Evolutionary conservation across 2,329 filamentous ascomycete species (phyloP).

Genomic region (Xylaria sp.): DNA sequence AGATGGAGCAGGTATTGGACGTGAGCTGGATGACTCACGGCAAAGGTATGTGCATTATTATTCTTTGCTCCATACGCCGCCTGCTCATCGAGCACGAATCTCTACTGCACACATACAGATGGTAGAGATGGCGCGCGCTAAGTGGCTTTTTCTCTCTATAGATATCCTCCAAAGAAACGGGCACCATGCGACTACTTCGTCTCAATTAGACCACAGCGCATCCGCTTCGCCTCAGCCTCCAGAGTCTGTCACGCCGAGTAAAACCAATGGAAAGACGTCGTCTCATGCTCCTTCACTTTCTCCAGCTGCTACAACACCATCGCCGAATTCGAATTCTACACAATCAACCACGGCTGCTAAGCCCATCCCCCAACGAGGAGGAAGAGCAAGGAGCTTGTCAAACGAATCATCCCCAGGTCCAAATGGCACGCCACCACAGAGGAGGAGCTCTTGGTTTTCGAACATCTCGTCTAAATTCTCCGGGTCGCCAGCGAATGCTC

Average conservation of each 20-base stretch:
- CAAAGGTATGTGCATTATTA: constrained; percentile 70
- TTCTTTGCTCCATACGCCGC: constrained; percentile 8
- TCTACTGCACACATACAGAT: constrained; percentile 3
- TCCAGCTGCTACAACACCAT: constrained; percentile 33
- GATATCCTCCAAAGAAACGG: constrained; percentile 44
- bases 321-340: constrained; percentile 35
- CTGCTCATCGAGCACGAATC: neutral
- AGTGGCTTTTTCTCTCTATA: constrained; percentile 34
- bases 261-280: constrained; percentile 44
- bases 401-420: constrained; percentile 46
- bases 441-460: constrained; percentile 89
- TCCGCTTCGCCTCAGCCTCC: constrained; percentile 37
- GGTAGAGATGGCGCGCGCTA: constrained; percentile 25
- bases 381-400: constrained; percentile 49
- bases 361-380: constrained; percentile 49
- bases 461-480: constrained; percentile 95
- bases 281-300: constrained; percentile 37
- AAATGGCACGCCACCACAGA: constrained; percentile 54
- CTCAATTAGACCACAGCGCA: constrained; percentile 40
- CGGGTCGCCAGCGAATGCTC: constrained; percentile 58
- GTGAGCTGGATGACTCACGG: constrained; percentile 91
- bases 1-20: constrained; percentile 85
- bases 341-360: constrained; percentile 41
- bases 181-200: constrained; percentile 41
- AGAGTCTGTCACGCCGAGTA: constrained; percentile 40